Conservation (phyloP, 2,329 filamentous ascomycete species). For the Hymenoscyphus occultus region DNA sequence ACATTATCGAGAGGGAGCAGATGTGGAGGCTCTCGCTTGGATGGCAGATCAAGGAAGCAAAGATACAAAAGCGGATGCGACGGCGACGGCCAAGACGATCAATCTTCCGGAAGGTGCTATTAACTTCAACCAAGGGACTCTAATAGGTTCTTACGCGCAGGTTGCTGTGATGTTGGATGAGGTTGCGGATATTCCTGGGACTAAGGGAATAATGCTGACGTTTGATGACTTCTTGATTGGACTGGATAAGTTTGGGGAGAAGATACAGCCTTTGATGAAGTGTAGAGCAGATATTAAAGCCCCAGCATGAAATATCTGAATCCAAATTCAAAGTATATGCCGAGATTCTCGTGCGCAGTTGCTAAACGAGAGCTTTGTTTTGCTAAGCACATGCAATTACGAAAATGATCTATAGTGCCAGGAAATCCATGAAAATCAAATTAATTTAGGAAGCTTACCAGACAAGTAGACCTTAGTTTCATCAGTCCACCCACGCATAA, state of each 20-base stretch:
- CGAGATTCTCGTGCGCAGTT: too few relatives aligned
- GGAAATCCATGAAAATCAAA: too few relatives aligned
- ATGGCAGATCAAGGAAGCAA: conserved; percentile 36
- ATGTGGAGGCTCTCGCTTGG: conserved; percentile 36
- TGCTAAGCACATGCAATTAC: too few relatives aligned
- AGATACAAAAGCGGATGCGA: conserved; percentile 35
- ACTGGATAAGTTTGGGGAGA: conserved; percentile 35
- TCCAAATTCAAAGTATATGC: too few relatives aligned
- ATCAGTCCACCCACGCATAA: too few relatives aligned
- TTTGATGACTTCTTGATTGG: conserved; percentile 37
- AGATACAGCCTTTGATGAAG: conserved; percentile 39
- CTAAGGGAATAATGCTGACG: conserved; percentile 38
- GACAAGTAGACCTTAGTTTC: too few relatives aligned
- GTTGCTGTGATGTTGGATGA: conserved; percentile 37
- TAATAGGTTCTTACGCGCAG: conserved; percentile 33
- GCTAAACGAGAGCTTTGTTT: too few relatives aligned
- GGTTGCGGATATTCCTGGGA: conserved; percentile 33
- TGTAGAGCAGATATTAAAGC: conserved; percentile 23
- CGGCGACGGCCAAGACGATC: conserved; percentile 33
- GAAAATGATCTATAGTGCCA: too few relatives aligned
- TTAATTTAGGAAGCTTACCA: too few relatives aligned
- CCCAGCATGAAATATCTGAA: too few relatives aligned
- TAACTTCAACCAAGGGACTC: conserved; percentile 36
- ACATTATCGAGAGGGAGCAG: conserved; percentile 35
- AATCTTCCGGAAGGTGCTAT: conserved; percentile 34